phyloP scores from a whole-genome alignment of 2,329 filamentous ascomycete species.

The Xylaria sp. region DNA sequence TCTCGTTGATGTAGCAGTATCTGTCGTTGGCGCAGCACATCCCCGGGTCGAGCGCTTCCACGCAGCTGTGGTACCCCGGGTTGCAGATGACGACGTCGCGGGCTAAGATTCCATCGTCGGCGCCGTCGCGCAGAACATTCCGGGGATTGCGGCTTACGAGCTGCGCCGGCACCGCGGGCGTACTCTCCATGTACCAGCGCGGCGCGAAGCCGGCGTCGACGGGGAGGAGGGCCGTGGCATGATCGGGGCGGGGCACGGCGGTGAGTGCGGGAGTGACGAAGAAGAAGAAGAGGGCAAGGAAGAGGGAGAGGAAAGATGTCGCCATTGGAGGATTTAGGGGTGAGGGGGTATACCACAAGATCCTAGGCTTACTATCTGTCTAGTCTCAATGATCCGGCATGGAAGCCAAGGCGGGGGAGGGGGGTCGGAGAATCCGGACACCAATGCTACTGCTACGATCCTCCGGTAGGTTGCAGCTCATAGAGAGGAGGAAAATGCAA shows the following conservation, averaged over 20 bases:
- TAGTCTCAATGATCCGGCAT: constrained; percentile 28
- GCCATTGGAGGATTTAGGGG: constrained; percentile 28
- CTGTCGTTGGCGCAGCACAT: constrained; percentile 43
- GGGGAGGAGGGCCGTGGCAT: constrained; percentile 35
- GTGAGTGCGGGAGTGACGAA: constrained; percentile 23
- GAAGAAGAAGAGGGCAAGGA: constrained; percentile 17
- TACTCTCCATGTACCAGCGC: constrained; percentile 40
- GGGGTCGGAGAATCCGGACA: constrained; percentile 10
- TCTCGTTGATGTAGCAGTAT: constrained; percentile 43
- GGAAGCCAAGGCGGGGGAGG: constrained; percentile 4
- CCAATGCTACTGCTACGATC: constrained; percentile 3
- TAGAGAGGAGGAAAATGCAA: background rate
- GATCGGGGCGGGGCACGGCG: constrained; percentile 27
- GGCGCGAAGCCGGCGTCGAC: constrained; percentile 38
- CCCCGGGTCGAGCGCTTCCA: constrained; percentile 36
- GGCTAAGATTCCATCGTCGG: background rate
- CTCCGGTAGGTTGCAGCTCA: background rate
- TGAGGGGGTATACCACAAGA: constrained; percentile 26
- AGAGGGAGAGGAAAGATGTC: background rate
- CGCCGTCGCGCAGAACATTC: constrained; percentile 2
- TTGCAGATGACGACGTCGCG: constrained; percentile 35
- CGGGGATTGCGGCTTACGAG: constrained; percentile 25
- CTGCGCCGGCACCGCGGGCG: constrained; percentile 37
- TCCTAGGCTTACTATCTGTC: constrained; percentile 21
- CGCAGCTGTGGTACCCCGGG: constrained; percentile 39